Percentiles rank a stretch among this genome's conserved stretches.
Conservation (phyloP, 345 rosid genomes). For the Dimocarpus longan region DNA sequence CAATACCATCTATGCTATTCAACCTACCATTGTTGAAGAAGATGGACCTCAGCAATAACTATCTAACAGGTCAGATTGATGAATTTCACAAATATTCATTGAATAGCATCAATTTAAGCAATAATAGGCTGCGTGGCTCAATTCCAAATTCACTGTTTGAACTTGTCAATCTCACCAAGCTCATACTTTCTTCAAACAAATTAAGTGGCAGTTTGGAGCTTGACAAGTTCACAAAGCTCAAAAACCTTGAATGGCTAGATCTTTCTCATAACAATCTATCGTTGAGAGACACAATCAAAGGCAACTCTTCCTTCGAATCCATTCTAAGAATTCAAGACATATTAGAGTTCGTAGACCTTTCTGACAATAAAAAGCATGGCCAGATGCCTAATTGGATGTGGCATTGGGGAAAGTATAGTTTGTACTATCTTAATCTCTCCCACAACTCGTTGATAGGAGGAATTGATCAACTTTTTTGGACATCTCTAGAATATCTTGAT, state of each 20-base stretch:
- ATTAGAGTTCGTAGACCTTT: slow-evolving; percentile 6
- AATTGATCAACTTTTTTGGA: background rate
- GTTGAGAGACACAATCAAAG: background rate
- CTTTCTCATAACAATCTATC: slow-evolving; percentile 2
- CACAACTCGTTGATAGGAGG: slow-evolving; percentile 17
- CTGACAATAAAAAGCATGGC: slow-evolving; percentile 29
- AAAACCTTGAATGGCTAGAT: slow-evolving; percentile 1
- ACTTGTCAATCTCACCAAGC: too few species aligned
- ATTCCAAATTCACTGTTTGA: too few species aligned
- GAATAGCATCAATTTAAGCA: too few species aligned
- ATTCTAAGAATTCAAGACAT: background rate
- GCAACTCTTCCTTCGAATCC: slow-evolving; percentile 13
- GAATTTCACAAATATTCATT: too few species aligned
- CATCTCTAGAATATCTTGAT: slow-evolving; percentile 9
- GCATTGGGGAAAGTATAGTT: background rate
- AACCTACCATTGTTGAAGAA: background rate
- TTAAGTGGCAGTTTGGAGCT: slow-evolving; percentile 24
- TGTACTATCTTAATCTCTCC: slow-evolving; percentile 12
- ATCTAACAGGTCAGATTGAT: too few species aligned
- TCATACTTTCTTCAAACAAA: slow-evolving; percentile 19
- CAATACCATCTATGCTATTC: background rate
- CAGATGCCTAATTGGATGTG: slow-evolving; percentile 19
- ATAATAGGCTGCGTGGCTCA: too few species aligned
- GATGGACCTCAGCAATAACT: too few species aligned
- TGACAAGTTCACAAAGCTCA: slow-evolving; percentile 17